Base-by-base conservation (phyloP, 2,329 filamentous ascomycete species). In the Cercospora canescens region DNA sequence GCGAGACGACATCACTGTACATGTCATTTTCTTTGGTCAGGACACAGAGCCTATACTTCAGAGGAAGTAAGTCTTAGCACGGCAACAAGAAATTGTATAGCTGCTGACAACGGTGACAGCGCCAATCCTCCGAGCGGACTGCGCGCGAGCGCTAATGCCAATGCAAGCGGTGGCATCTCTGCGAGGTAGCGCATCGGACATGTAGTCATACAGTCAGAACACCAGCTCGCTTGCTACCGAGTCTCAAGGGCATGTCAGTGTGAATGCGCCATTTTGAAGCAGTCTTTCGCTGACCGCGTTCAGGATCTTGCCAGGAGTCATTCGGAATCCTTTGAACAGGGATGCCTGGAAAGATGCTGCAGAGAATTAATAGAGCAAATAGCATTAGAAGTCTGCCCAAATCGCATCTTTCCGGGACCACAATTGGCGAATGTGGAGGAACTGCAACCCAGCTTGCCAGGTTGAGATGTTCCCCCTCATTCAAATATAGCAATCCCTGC, bases 11-110 rank as follows among this genome's bases (percentile, higher is more conserved):
- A 82, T 82, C 8, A 85, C 83, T 1, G 78, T 86, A 7, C 80
- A 85, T 71, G 84, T 86, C 2, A 79, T 84, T 28, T 82, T 87
- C 78, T 88, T 88, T 71, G 82, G 80, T 14, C 59, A 67, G 21
- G 62, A 69, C 18, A 64, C 64, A 21, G 64, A 67, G 39, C 50
- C 64, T 1, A 39, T 62, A 16, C 32, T 62, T 1, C 26, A 37
- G 45, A 54, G 39, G 21, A 37, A 39, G 60, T 62, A 54, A 41
- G 60, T 32, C 32, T 12, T 18, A 18, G 35, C 35, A 41, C 16
- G 14, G 16, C 16, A 32, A 18, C 14, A 7, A 7, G 14, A 16
- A 16, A 30, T 14, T 7, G 4, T 24, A 18, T 11, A 18, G 35
- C 57, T 48, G 5, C 18, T 52, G 39, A 26, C 16, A 1, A 50